Base-by-base conservation (phyloP, 192 early-diverging fungal genomes). In the Umbelopsis ramanniana region DNA sequence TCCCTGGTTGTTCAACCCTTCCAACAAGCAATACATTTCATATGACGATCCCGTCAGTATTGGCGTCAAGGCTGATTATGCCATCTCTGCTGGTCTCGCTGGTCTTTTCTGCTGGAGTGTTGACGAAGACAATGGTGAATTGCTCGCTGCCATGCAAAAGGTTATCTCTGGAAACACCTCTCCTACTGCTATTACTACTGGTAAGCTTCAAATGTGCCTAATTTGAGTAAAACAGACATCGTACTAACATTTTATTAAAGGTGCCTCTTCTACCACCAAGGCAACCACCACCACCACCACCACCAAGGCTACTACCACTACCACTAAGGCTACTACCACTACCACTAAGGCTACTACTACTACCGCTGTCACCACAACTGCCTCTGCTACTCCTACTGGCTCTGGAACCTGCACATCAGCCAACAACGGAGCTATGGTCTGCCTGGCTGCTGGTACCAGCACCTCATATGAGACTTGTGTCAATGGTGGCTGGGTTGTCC, bases 1-100 rank as follows among this genome's bases (percentile, higher is more conserved):
- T 0, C 87, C 89, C 15, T 88, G 86, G 84, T 70, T 90, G 47
- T 86, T 80, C 76, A 84, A 87, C 68, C 52, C 68, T 3, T 69
- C 78, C 1, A 83, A 77, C 9, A 78, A 47, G 35, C 72, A 76
- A 46, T 87, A 83, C 73, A 78, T 90, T 19, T 85, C 87, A 15
- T 75, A 75, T 45, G 74, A 75, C 22, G 74, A 75, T n/a, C 74
- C 74, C 29, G 33, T 67, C 6, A 67, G 60, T 9, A 23, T 75
- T 21, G 57, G 67, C 6, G 52, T 66, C 37, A 75, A 75, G 14
- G 72, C 68, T 43, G 52, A 70, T 19, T 75, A 57, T 55, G 74
- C 74, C 72, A n/a, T 57, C 19, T 67, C n/a, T 29, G 52, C 60
- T 9, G 68, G 74, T 29, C 74, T 75, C 2, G 68, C 66, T 6